Percentiles rank a stretch among this genome's conserved stretches.
Conservation (phyloP, 371 early-diverging fungal species). For the Lichtheimia ornata region DNA sequence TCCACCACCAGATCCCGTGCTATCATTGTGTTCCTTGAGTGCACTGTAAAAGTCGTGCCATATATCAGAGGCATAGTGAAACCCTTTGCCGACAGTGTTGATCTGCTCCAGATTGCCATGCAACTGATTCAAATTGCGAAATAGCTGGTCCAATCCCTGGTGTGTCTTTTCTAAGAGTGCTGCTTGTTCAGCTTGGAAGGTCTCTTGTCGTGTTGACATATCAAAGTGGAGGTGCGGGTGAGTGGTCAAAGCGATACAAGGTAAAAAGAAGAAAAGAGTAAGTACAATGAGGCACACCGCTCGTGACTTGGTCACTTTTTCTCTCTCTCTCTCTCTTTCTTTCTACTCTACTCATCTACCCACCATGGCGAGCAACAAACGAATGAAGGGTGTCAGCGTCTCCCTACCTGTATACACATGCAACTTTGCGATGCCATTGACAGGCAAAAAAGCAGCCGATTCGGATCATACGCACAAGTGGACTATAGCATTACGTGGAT, state of each 20-base stretch:
- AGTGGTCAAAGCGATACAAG: neutral
- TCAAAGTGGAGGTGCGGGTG: neutral
- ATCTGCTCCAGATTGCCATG: slow-evolving; percentile 57
- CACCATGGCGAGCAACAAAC: slow-evolving; percentile 45
- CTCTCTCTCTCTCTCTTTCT: slow-evolving; percentile 7
- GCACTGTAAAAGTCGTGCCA: slow-evolving; percentile 36
- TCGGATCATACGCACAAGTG: slow-evolving; percentile 84
- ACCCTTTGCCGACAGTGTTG: slow-evolving; percentile 56
- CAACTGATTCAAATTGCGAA: slow-evolving; percentile 47
- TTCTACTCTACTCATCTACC: neutral
- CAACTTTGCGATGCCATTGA: slow-evolving; percentile 69
- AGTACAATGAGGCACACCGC: neutral
- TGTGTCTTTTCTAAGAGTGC: slow-evolving; percentile 23
- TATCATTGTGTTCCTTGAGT: slow-evolving; percentile 2
- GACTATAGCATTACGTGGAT: slow-evolving; percentile 86
- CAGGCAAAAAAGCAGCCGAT: slow-evolving; percentile 63
- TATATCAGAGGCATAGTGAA: slow-evolving; percentile 47
- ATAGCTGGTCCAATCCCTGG: slow-evolving; percentile 50
- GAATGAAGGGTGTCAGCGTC: slow-evolving; percentile 67
- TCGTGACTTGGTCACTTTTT: neutral
- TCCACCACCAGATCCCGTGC: neutral
- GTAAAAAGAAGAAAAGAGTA: neutral
- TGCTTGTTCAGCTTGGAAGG: slow-evolving; percentile 30
- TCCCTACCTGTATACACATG: slow-evolving; percentile 78
- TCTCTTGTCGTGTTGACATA: slow-evolving; percentile 8